Base-by-base conservation (phyloP, 495 filamentous ascomycete species). In the Aspergillus funiculosus region DNA sequence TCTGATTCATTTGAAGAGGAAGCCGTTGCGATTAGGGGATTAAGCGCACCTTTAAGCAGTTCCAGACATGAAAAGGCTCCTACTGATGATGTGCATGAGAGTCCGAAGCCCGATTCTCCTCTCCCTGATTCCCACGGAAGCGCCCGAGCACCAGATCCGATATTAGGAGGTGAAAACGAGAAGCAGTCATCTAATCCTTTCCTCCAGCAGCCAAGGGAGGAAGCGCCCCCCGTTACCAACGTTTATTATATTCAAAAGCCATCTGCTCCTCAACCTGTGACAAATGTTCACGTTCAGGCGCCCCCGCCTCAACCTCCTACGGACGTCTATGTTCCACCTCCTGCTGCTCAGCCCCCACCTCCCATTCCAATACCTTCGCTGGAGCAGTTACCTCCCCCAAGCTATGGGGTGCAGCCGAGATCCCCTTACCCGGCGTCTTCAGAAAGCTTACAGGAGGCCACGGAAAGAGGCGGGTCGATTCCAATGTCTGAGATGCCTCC, bases 401-500 rank as follows among this genome's bases (percentile, higher is more conserved):
- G 34, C 7, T 47, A 52, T 15, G 42, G 47, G 1, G 46, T 36
- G 1, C 60, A 60, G 8, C 51, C 49, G 2, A 45, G 48, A 4
- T 39, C 52, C 27, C 64, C 67, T 18, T 59, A 61, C 26, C 69
- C 67, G 6, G 57, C 63, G 1, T 71, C 71, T 17, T 69, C 72
- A 0, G 68, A 43, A 32, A 43, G 59, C 0, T 58, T 69, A 27
- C 68, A 72, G 40, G 57, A 58, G 15, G 61, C 62, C 8, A 70
- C 74, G 31, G 64, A 61, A 13, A 60, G 63, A 15, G 54, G 56
- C 5, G 67, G 72, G 15, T 68, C 62, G 0, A 75, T 79, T 21
- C 73, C 64, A 2, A 54, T 78, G 54, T 59, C 63, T n/a, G 59
- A 70, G 2, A 68, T 77, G 39, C 64, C 59, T 11, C 52, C 54